Evolutionary conservation across 768 basidiomycete species (phyloP).

Genomic region (Amanita brunnescens): DNA sequence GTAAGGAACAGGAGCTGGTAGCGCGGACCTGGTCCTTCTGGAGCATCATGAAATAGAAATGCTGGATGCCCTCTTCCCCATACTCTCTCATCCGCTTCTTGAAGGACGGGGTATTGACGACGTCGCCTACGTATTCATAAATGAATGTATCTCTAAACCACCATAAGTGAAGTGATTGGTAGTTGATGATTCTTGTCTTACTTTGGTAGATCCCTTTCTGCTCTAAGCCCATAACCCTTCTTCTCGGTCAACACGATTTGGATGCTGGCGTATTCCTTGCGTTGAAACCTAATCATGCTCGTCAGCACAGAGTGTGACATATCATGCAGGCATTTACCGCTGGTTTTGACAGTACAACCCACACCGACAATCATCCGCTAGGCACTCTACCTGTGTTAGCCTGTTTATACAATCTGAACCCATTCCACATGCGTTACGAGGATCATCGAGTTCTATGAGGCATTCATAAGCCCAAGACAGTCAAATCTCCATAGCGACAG

Average conservation of each 20-base stretch:
- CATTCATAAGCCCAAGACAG: background rate
- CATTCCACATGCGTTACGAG: conserved; percentile 70
- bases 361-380: conserved; percentile 85
- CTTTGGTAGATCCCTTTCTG: conserved; percentile 57
- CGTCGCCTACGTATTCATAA: conserved; percentile 97
- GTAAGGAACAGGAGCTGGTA: background rate
- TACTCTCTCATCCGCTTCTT: conserved; percentile 93
- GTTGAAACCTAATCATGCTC: conserved; percentile 62
- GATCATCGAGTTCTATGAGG: conserved; percentile 47
- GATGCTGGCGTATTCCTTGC: conserved; percentile 74
- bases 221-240: conserved; percentile 92
- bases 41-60: conserved; percentile 99
- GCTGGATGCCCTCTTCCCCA: conserved; percentile 84
- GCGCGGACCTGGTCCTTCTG: conserved; percentile 90
- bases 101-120: conserved; percentile 81
- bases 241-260: conserved; percentile 90
- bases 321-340: conserved; percentile 45
- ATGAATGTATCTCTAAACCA: conserved; percentile 75
- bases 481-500: conserved; percentile 8
- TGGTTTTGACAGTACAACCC: conserved; percentile 82
- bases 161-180: conserved; percentile 6
- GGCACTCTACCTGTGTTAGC: conserved; percentile 93
- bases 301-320: conserved; percentile 7
- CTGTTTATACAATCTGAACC: conserved; percentile 95
- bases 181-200: conserved; percentile 25